Conservation (phyloP, 2,329 filamentous ascomycete species). For the Aureobasidium sp. region DNA sequence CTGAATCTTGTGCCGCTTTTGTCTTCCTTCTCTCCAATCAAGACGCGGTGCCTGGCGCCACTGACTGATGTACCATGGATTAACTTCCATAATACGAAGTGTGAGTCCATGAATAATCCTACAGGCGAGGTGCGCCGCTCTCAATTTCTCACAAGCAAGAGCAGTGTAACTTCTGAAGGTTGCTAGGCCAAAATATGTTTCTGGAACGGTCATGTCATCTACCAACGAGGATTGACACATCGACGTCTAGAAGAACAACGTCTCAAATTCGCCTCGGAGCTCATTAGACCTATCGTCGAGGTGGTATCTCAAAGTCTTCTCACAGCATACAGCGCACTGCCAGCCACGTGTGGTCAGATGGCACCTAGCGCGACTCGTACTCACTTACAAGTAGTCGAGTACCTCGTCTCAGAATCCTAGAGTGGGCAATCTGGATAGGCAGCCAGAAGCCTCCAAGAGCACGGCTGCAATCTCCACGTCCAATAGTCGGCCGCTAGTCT, state of each 20-base stretch:
- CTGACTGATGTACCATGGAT: background rate
- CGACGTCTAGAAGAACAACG: background rate
- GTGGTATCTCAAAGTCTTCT: background rate
- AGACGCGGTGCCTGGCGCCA: background rate
- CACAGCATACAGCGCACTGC: background rate
- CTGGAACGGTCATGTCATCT: background rate
- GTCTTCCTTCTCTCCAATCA: background rate
- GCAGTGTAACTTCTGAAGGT: background rate
- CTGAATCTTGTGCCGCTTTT: background rate
- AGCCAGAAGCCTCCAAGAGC: background rate
- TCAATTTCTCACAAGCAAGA: background rate
- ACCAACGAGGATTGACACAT: background rate
- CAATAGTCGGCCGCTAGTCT: conserved; percentile 4
- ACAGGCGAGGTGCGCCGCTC: background rate
- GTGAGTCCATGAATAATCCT: background rate
- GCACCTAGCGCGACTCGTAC: background rate
- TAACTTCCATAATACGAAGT: background rate
- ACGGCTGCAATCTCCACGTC: conserved; percentile 5
- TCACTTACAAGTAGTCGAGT: background rate
- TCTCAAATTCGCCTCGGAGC: background rate
- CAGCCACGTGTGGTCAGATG: background rate
- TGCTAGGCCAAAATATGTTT: background rate
- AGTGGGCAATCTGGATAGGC: background rate
- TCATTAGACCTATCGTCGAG: background rate
- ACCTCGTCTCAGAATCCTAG: background rate